These are phyloP conservation scores for Silene uniflora DNA, from an alignment of 148 eudicot genomes.

Conservation along the genomic window DNA sequence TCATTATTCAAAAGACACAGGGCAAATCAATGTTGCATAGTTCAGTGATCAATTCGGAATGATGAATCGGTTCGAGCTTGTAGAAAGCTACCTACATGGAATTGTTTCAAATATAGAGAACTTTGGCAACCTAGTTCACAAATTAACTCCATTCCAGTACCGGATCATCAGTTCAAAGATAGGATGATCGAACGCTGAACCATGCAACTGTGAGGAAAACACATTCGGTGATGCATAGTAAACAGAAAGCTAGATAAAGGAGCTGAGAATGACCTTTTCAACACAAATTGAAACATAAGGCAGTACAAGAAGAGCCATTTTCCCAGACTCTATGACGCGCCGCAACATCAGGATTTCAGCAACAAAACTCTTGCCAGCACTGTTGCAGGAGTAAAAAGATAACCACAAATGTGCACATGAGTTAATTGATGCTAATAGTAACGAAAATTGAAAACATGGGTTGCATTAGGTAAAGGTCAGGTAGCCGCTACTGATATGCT, in stretches of 20 bases:
- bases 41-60: no score
- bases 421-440: slow-evolving; percentile 1
- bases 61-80: no score
- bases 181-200: no score
- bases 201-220: neutral
- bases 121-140: no score
- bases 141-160: no score
- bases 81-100: no score
- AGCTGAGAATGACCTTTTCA: slow-evolving; percentile 62
- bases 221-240: neutral
- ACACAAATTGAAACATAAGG: slow-evolving; percentile 98
- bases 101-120: no score
- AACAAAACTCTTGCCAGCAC: slow-evolving; percentile 99
- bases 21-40: no score
- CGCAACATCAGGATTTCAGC: slow-evolving; percentile 95
- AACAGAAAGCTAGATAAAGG: neutral
- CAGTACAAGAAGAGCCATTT: slow-evolving; percentile 93
- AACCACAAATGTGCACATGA: slow-evolving; percentile 2
- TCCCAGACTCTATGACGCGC: slow-evolving; percentile 62
- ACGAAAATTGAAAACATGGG: neutral
- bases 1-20: slow-evolving; percentile 7
- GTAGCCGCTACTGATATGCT: no score
- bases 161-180: no score
- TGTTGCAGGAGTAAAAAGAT: slow-evolving; percentile 32
- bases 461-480: neutral